Conservation (phyloP, 768 basidiomycete species). For the Pleurotus sapidus region DNA sequence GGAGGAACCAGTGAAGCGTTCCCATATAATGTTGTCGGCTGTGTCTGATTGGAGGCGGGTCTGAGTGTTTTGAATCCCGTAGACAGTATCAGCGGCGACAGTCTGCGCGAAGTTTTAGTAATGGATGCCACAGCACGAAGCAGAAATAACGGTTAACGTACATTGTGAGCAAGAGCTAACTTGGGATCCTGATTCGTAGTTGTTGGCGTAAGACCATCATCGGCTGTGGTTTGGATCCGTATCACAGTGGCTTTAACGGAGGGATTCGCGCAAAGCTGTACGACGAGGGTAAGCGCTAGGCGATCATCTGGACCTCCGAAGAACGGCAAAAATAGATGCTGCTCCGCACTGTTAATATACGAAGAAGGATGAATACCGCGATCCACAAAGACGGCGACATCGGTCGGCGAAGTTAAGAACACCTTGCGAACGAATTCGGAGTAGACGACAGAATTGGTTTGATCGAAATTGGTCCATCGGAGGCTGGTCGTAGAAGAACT, state of each 20-base stretch:
- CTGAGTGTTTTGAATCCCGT: constrained; percentile 61
- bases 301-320: constrained; percentile 95
- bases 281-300: constrained; percentile 73
- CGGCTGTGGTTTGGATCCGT: constrained; percentile 45
- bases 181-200: constrained; percentile 19
- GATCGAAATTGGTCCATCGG: constrained; percentile 70
- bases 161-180: constrained; percentile 24
- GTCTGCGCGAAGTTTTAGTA: constrained; percentile 28
- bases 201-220: constrained; percentile 26
- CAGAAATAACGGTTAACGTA: constrained; percentile 16
- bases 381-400: constrained; percentile 88
- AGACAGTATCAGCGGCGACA: constrained; percentile 64
- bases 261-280: constrained; percentile 69
- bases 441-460: constrained; percentile 55
- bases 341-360: constrained; percentile 21
- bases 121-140: neutral
- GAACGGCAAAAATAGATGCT: constrained; percentile 85
- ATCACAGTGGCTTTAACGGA: constrained; percentile 72
- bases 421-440: constrained; percentile 85
- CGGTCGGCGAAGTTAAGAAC: constrained; percentile 66
- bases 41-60: constrained; percentile 73
- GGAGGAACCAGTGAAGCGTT: constrained; percentile 45
- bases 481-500: constrained; percentile 14
- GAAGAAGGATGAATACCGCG: constrained; percentile 41
- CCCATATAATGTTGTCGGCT: constrained; percentile 81